phyloP scores from a whole-genome alignment of 176 grass and related monocot species.

The Triticum monococcum region DNA sequence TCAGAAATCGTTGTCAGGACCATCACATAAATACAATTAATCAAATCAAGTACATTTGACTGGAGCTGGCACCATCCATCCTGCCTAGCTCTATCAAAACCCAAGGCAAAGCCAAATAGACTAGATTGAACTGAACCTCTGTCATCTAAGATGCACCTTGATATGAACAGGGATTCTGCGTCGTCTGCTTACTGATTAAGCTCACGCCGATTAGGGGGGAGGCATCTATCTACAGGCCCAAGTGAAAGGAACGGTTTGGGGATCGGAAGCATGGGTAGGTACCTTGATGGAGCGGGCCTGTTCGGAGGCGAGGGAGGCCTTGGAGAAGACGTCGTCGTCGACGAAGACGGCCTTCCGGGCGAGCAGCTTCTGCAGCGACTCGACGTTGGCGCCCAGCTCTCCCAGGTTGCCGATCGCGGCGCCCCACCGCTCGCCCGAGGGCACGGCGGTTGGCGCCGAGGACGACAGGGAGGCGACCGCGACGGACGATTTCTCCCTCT shows the following conservation, averaged over 20 bases:
- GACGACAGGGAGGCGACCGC: background rate
- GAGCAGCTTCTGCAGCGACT: conserved; percentile 76
- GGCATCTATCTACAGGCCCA: background rate
- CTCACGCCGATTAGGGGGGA: background rate
- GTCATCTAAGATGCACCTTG: background rate
- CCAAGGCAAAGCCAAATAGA: background rate
- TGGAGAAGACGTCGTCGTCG: conserved; percentile 84
- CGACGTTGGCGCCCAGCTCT: conserved; percentile 71
- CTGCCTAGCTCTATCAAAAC: background rate
- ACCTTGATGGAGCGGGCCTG: conserved; percentile 92
- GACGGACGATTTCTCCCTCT: conserved; percentile 34
- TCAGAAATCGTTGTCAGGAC: background rate
- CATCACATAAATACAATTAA: background rate
- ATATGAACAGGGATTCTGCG: background rate
- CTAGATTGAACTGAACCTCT: background rate
- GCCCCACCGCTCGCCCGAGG: conserved; percentile 57
- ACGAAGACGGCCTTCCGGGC: conserved; percentile 81
- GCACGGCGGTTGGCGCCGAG: background rate
- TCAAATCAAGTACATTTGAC: background rate
- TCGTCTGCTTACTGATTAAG: background rate
- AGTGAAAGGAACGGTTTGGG: background rate
- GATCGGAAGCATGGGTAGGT: background rate
- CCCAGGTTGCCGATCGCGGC: conserved; percentile 73
- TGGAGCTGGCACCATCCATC: background rate
- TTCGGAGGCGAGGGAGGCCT: conserved; percentile 78